Base-by-base conservation (phyloP, 257 asterid species). In the Handroanthus guayacan region DNA sequence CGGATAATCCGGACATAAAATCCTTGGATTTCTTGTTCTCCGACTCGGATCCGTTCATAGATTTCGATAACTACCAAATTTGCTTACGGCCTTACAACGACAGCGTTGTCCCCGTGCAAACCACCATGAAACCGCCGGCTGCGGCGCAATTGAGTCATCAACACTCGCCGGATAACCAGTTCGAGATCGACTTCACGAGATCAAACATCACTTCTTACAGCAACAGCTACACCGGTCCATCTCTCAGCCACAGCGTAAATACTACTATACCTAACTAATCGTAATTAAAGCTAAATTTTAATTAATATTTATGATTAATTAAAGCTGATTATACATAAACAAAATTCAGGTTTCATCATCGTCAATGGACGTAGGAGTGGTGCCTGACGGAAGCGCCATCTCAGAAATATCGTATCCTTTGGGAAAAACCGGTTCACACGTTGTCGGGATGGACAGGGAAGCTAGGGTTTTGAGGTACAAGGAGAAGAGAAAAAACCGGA, bases 401-500 rank as follows among this genome's bases (percentile, higher is more conserved):
- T 84, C 96, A 0, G 96, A 93, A 44, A 72, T 78, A 64, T 86
- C 96, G 6, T 79, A 84, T 62, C 75, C 91, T 2, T 80, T 78
- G 38, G 68, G 76, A 13, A 60, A 45, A 48, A 72, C 48, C 44
- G 83, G 79, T 36, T 6, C 76, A 9, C 88, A 77, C 38, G 54
- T 70, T 57, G 69, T 48, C 20, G 96, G 88, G 43, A 45, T 74
- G 82, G 93, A 92, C 71, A 80, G 97, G 52, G 82, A 87, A 82
- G 96, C 97, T 6, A 86, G 95, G 79, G 96, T 92, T 45, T 69
- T 92, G 70, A 83, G 97, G 87, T 92, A 92, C 66, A 90, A 72
- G 78, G 97, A 92, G 81, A 90, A 87, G 82, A 83, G 90, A 38
- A 92, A 92, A 78, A 92, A 84, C 48, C 79, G 96, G 73, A 92